A percentile compares a stretch with the other conserved stretches of the same genome.
phyloP scores from a whole-genome alignment of 257 asterid genomes.

The Leonotis leonurus region DNA sequence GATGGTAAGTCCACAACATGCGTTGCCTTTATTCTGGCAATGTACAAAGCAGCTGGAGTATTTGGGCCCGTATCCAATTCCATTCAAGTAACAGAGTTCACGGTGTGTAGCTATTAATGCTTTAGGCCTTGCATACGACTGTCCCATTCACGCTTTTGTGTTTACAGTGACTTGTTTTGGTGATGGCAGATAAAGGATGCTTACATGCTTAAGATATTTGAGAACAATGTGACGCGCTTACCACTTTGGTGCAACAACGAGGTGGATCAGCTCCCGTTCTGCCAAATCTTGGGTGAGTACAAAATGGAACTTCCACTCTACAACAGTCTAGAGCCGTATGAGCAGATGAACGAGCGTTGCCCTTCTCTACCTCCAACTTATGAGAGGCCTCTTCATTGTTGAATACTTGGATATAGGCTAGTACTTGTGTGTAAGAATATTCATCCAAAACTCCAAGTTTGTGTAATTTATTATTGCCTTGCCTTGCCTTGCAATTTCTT shows the following conservation, averaged over 20 bases:
- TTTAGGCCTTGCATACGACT: not conserved
- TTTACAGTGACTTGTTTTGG: conserved; percentile 1
- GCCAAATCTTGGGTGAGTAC: conserved; percentile 91
- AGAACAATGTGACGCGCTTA: conserved; percentile 59
- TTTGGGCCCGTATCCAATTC: conserved; percentile 70
- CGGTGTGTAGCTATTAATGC: conserved; percentile 40
- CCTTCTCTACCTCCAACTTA: conserved; percentile 87
- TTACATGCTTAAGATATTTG: conserved; percentile 83
- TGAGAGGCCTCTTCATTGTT: conserved; percentile 69
- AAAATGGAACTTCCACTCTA: conserved; percentile 81
- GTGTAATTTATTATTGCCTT: conserved; percentile 9
- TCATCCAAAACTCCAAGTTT: conserved; percentile 7
- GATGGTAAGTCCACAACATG: conserved; percentile 97
- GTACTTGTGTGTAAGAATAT: not conserved
- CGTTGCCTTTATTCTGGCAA: conserved; percentile 88
- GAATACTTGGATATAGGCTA: conserved; percentile 3
- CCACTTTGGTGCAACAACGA: conserved; percentile 84
- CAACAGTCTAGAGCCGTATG: conserved; percentile 76
- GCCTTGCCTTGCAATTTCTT: no score
- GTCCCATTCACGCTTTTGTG: not conserved
- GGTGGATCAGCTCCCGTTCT: conserved; percentile 56
- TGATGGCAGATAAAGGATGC: conserved; percentile 81
- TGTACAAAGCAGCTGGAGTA: conserved; percentile 95
- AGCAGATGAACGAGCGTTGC: conserved; percentile 87
- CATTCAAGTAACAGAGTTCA: conserved; percentile 94